Base-by-base conservation (phyloP, 169 alveolate species). In the Babesia bovis region DNA sequence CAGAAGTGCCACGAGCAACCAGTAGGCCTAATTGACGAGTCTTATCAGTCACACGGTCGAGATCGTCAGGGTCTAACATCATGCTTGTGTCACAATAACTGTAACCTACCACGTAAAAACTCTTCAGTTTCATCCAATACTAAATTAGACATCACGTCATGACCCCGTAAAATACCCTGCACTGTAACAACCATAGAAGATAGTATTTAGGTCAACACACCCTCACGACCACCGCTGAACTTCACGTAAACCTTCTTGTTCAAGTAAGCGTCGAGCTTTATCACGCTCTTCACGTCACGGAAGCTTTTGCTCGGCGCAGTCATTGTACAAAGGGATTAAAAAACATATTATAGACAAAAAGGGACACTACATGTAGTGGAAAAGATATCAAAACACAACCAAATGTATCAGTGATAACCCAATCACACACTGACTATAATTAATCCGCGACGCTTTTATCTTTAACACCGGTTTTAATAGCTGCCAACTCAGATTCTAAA, bases 1-100 rank as follows among this genome's bases (percentile, higher is more conserved):
- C 95, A 70, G 95, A 91, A 28, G 96, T 91, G 23, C 96, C 97
- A n/a, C 96, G 82, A 2, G 96, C 97, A 3, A 94, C 95, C 10
- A 94, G 73, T 30, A 94, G 84, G 23, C 96, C 97, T 38, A 94
- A 69, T 12, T 75, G 67, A 26, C 96, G 88, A 23, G 94, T 91
- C 50, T 91, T 69, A 9, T 91, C 94, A 7, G 93, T 83, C 30
- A 90, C 52, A 23, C 72, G 79, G 66, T 79, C 79, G 26, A 90
- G 74, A 56, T 91, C 93, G 44, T 91, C 91, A 19, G 95, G 93
- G 45, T 90, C 96, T 92, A 60, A 28, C 35, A 30, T 38, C 3
- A 44, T 28, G 30, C 26, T 60, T 32, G 45, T 30, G 38, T 35
- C 32, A 1, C 19, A 7, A n/a, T 51, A 17, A 26, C 28, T n/a